Base-by-base conservation (phyloP, 2,329 filamentous ascomycete genomes). In the Phaeomoniella chlamydospora region DNA sequence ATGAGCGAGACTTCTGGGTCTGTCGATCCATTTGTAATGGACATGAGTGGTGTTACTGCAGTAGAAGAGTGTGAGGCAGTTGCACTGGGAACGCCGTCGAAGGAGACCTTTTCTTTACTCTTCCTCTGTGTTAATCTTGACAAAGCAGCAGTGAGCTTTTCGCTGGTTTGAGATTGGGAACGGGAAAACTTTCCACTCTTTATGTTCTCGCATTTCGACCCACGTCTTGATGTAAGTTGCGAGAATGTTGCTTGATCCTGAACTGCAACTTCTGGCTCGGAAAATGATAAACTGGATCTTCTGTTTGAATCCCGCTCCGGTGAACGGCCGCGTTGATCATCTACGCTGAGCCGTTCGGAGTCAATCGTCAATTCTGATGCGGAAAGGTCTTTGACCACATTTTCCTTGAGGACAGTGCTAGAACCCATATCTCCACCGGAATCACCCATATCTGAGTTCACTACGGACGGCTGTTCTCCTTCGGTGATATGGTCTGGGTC, bases 401-500 rank as follows among this genome's bases (percentile, higher is more conserved):
- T 26, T 9, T 26, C 22, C 22, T 6, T 6, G n/a, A 26, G 9
- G n/a, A n/a, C n/a, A 26, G 9, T 26, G 6, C 9, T 26, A 26
- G 9, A 9, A 6, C 9, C n/a, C 22, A 26, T 26, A n/a, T 6
- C 22, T 26, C 6, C n/a, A n/a, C 22, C 22, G 22, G 22, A 26
- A 26, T 26, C 22, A n/a, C 6, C 22, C 9, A 26, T n/a, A n/a
- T 6, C 6, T 6, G n/a, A 9, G n/a, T 26, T 26, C n/a, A 6
- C 22, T n/a, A n/a, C n/a, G 9, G 22, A 26, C 13, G 50, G 42
- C 11, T 51, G 52, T 22, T 65, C 62, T 5, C 46, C 45, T 14
- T 51, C 36, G 32, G 52, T 55, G 31, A 49, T 49, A 29, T 53
- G 48, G 4, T 51, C 52, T 13, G 56, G 57, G 43, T 80, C 70